phyloP scores from a whole-genome alignment of 2,329 filamentous ascomycete species.

The Ceratocystis diversiconidia region DNA sequence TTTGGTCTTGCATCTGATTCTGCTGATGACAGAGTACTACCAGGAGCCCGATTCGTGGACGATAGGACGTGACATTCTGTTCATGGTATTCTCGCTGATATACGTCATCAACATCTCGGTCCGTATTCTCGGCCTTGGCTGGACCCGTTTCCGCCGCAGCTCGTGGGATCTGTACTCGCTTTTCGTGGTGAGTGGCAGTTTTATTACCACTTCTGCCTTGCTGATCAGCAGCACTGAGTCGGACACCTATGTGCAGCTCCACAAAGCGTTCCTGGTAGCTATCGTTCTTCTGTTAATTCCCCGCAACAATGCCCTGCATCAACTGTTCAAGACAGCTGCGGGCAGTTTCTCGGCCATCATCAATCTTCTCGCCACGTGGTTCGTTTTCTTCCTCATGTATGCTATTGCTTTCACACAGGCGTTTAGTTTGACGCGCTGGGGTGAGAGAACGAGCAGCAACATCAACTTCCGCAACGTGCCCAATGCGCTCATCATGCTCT shows the following conservation, averaged over 20 bases:
- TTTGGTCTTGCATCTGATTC: constrained; percentile 65
- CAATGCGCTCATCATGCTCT: constrained; percentile 83
- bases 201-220: constrained; percentile 64
- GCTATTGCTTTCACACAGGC: constrained; percentile 93
- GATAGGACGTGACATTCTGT: constrained; percentile 54
- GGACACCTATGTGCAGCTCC: constrained; percentile 60
- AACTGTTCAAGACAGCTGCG: constrained; percentile 96
- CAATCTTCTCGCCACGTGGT: constrained; percentile 90
- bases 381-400: constrained; percentile 90
- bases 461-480: constrained; percentile 89
- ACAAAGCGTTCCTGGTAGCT: constrained; percentile 88
- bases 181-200: constrained; percentile 62
- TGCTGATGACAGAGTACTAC: constrained; percentile 78
- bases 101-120: constrained; percentile 74
- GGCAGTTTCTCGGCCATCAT: constrained; percentile 82
- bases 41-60: constrained; percentile 61
- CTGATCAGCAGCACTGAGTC: constrained; percentile 46
- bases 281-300: constrained; percentile 85
- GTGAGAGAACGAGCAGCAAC: constrained; percentile 54
- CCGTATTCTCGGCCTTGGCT: constrained; percentile 75
- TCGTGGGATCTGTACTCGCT: constrained; percentile 93
- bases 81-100: constrained; percentile 66
- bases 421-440: constrained; percentile 88
- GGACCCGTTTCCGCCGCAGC: constrained; percentile 80
- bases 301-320: constrained; percentile 89